Conservation (phyloP, 208 protist genomes). For the Acanthamoeba castellanii region DNA sequence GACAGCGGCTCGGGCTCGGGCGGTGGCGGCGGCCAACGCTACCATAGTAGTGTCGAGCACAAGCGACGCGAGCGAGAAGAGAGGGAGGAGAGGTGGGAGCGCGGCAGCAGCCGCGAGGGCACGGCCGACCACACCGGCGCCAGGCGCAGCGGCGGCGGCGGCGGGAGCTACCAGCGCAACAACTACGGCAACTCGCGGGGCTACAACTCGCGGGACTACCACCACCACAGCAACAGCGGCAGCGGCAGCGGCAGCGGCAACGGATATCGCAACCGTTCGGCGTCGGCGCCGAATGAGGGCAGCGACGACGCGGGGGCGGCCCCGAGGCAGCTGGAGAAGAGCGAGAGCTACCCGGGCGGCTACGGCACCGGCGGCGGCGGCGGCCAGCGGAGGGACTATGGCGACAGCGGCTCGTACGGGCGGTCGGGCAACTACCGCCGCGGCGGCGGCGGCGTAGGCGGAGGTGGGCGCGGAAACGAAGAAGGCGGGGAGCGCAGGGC, state of each 20-base stretch:
- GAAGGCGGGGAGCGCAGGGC: background rate
- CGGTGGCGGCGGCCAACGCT: background rate
- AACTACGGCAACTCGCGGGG: background rate
- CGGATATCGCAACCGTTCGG: background rate
- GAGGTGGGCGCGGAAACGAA: background rate
- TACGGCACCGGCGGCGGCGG: too few relatives aligned
- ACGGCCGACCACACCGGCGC: background rate
- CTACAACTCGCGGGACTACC: background rate
- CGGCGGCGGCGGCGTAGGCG: too few relatives aligned
- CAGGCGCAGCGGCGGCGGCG: too few relatives aligned
- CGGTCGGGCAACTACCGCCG: too few relatives aligned
- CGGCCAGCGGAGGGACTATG: background rate
- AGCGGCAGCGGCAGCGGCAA: background rate
- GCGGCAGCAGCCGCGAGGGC: background rate
- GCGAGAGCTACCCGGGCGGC: too few relatives aligned
- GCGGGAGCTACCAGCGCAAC: background rate
- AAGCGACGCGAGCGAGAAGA: background rate
- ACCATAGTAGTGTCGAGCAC: background rate
- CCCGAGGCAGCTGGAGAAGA: too few relatives aligned
- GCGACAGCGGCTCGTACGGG: background rate
- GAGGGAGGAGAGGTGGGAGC: background rate
- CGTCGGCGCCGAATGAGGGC: background rate
- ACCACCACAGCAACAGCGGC: background rate
- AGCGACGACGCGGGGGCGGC: background rate
- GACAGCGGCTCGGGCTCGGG: background rate